Conservation (phyloP, 2,329 filamentous ascomycete species). For the Fusarium verticillioides region DNA sequence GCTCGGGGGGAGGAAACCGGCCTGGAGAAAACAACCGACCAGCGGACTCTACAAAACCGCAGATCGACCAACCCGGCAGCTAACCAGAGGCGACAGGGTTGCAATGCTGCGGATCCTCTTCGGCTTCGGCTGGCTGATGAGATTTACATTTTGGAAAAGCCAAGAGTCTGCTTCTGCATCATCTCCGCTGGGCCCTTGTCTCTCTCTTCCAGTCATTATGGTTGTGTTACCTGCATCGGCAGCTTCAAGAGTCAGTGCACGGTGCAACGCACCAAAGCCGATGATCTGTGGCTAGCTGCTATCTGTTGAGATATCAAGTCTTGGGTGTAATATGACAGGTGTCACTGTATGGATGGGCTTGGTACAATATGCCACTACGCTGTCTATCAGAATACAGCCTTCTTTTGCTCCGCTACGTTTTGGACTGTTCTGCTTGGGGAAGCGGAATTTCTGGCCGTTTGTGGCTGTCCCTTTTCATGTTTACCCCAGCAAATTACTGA, state of each 20-base stretch:
- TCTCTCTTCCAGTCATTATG: constrained; percentile 31
- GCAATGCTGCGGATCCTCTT: constrained; percentile 36
- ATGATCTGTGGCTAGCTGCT: constrained; percentile 33
- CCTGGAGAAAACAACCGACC: constrained; percentile 28
- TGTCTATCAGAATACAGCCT: constrained; percentile 29
- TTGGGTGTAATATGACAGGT: constrained; percentile 32
- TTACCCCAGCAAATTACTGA: constrained; percentile 28
- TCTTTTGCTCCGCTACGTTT: constrained; percentile 10
- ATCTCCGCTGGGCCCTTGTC: constrained; percentile 40
- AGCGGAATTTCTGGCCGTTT: constrained; percentile 31
- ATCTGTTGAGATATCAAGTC: constrained; percentile 18
- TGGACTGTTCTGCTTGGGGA: constrained; percentile 4
- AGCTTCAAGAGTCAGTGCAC: constrained; percentile 42
- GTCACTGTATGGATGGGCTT: constrained; percentile 21
- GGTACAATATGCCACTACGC: constrained; percentile 7
- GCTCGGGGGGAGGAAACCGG: constrained; percentile 22
- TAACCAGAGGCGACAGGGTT: constrained; percentile 37
- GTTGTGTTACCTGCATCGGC: constrained; percentile 38
- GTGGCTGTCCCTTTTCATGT: constrained; percentile 20
- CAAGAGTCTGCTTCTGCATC: constrained; percentile 32
- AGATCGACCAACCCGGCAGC: constrained; percentile 44
- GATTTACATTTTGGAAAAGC: constrained; percentile 32
- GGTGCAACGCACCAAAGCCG: constrained; percentile 39
- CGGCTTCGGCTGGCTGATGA: constrained; percentile 36
- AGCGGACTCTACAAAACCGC: constrained; percentile 40